These are phyloP conservation scores for Colletotrichum sp. DNA, from an alignment of 2,329 filamentous ascomycete genomes.

Conservation along the genomic window DNA sequence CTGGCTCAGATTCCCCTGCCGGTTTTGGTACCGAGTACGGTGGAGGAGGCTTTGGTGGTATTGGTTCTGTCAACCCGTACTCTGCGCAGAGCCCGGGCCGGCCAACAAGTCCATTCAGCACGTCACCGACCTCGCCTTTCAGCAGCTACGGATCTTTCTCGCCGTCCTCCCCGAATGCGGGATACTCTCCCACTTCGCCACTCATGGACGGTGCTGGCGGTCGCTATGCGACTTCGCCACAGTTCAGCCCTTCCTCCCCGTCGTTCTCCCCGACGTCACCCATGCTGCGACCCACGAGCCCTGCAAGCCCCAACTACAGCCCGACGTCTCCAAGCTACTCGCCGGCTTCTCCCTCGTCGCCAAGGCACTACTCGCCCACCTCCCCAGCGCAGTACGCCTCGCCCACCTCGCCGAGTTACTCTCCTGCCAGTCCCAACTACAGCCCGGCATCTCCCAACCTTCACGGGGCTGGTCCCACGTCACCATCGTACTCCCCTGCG, in stretches of 20 bases:
- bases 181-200: constrained; percentile 80
- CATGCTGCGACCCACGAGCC: constrained; percentile 58
- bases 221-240: constrained; percentile 63
- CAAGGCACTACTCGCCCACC: constrained; percentile 67
- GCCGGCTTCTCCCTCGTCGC: constrained; percentile 63
- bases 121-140: constrained; percentile 71
- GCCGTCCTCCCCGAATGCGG: constrained; percentile 75
- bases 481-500: constrained; percentile 70
- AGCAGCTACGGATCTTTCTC: constrained; percentile 68
- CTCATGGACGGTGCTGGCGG: constrained; percentile 59
- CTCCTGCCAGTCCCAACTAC: constrained; percentile 73
- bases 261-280: constrained; percentile 69
- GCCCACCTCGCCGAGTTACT: constrained; percentile 76
- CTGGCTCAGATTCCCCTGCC: constrained; percentile 72
- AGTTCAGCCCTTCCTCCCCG: constrained; percentile 67
- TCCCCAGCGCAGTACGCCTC: constrained; percentile 78
- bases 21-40: constrained; percentile 70
- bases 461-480: constrained; percentile 48
- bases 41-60: constrained; percentile 50
- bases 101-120: constrained; percentile 78
- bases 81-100: constrained; percentile 63
- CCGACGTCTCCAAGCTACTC: constrained; percentile 71
- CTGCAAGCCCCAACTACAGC: constrained; percentile 66
- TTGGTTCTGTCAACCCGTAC: constrained; percentile 67
- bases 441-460: constrained; percentile 70